Conservation (phyloP, 2,329 filamentous ascomycete species). For the Furcasterigmium furcatum region DNA sequence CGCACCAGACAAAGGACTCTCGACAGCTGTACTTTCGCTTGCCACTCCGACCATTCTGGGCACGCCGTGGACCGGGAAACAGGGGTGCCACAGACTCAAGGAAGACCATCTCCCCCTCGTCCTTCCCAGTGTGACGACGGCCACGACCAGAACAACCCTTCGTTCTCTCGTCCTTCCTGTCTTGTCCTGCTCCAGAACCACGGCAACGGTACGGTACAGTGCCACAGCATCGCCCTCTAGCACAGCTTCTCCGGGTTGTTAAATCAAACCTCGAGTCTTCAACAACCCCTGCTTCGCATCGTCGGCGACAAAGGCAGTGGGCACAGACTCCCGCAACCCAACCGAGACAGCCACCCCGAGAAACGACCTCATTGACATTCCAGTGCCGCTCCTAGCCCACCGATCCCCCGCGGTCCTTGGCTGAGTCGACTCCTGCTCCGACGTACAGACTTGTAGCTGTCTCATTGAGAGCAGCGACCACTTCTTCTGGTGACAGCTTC, state of each 20-base stretch:
- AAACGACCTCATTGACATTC: not conserved
- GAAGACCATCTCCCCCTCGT: not conserved
- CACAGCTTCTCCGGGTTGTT: not conserved
- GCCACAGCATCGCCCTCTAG: not conserved
- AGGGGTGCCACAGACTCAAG: not conserved
- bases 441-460: not conserved
- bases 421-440: not conserved
- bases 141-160: not conserved
- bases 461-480: too few relatives aligned
- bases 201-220: not conserved
- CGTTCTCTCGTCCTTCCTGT: not conserved
- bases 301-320: not conserved
- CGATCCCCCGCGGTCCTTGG: not conserved
- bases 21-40: not conserved
- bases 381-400: not conserved
- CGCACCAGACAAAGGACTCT: too few relatives aligned
- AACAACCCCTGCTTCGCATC: not conserved
- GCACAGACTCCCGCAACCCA: not conserved
- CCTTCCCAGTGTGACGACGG: not conserved
- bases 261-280: too few relatives aligned
- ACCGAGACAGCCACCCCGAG: not conserved
- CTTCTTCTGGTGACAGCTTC: too few relatives aligned
- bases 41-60: not conserved
- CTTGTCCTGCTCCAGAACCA: not conserved
- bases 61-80: not conserved